A percentile compares a stretch with the other conserved stretches of the same genome.
Conservation (phyloP, 768 basidiomycete genomes). For the Boletus subcaerulescens region DNA sequence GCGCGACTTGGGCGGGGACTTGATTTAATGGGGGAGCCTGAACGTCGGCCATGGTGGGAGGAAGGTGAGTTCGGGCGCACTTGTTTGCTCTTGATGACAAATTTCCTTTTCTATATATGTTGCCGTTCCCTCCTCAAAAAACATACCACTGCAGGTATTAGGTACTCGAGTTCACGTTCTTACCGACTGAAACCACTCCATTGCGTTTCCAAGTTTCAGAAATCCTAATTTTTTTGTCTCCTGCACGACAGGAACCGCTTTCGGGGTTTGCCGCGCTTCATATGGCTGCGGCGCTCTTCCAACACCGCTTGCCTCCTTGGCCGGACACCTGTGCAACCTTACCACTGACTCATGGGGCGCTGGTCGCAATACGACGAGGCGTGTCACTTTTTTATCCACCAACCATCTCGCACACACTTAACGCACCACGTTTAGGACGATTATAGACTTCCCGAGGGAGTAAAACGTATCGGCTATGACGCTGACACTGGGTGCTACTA, state of each 20-base stretch:
- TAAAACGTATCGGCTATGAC: constrained; percentile 73
- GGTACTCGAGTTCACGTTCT: no score
- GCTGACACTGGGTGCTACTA: constrained; percentile 64
- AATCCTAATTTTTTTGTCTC: not conserved
- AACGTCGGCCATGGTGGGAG: constrained; percentile 36
- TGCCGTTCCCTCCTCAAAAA: not conserved
- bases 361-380: constrained; percentile 39
- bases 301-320: constrained; percentile 10
- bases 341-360: constrained; percentile 30
- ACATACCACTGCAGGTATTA: not conserved
- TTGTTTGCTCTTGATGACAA: constrained; percentile 20
- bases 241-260: not conserved
- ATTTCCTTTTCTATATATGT: constrained; percentile 18
- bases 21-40: no score
- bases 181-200: not conserved
- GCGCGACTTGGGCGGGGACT: constrained; percentile 26
- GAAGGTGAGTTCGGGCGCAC: not conserved
- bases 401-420: not conserved
- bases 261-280: constrained; percentile 23
- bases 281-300: not conserved
- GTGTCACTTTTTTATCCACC: not conserved
- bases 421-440: constrained; percentile 37
- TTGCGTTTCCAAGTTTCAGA: not conserved
- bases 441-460: constrained; percentile 51
- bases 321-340: constrained; percentile 16